Base-by-base conservation (phyloP, 1,284 basidiomycete genomes). In the Sporisorium graminicola region DNA sequence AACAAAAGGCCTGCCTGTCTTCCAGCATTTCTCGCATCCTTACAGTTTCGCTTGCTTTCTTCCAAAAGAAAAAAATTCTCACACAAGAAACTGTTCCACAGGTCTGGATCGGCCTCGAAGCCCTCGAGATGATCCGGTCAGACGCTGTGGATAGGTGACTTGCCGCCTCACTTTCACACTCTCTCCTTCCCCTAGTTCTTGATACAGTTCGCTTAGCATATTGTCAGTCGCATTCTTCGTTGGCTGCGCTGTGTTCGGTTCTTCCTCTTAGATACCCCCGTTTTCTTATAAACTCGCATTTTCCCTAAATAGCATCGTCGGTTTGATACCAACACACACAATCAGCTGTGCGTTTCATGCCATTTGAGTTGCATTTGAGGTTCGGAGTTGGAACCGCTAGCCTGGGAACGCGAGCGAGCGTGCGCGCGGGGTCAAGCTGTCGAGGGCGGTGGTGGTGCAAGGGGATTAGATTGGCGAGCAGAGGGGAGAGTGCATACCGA, bases 201-300 rank as follows among this genome's bases (percentile, higher is more conserved):
- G 14, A 43, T n/a, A 43, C n/a, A 43, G 8, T 20, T 9, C 40
- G 40, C 40, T 20, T 20, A 43, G 40, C 40, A 43, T 20, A 4
- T 2, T 29, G 24, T 40, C 52, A 37, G 35, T 37, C 35, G 6
- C 35, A 8, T 37, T 13, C 13, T 3, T n/a, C 40, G n/a, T 43
- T 20, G 40, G n/a, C 40, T 43, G 9, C n/a, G n/a, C 40, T 43
- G n/a, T 20, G n/a, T 14, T 44, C 14, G 24, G 35, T 22, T 20
- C 20, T 35, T 35, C 10, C 22, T 22, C 18, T 53, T 53, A 53
- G 52, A 53, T 53, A 53, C 52, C 52, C 50, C 18, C n/a, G 12
- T 37, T 13, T 9, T 50, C 18, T 50, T 50, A 50, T 20, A 31
- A 18, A 52, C 31, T 35, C 20, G 29, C 50, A 33, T 35, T 43